phyloP scores from a whole-genome alignment of 2,329 filamentous ascomycete genomes.

The Nemania sp. region DNA sequence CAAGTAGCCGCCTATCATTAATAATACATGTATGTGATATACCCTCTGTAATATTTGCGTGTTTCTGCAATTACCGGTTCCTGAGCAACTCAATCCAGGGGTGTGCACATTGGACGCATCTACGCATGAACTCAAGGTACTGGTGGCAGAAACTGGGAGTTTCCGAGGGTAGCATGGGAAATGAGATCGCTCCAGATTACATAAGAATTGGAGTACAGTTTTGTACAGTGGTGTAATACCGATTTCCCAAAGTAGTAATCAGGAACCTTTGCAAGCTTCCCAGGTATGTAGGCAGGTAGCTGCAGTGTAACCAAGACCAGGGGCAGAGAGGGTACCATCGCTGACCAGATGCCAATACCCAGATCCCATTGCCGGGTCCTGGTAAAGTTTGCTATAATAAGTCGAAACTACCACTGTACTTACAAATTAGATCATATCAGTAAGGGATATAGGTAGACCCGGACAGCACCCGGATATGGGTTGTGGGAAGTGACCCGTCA shows the following conservation, averaged over 20 bases:
- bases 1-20: not conserved
- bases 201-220: conserved; percentile 30
- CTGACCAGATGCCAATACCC: conserved; percentile 15
- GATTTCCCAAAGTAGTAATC: conserved; percentile 37
- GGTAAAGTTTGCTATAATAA: conserved; percentile 25
- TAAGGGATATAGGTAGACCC: conserved; percentile 17
- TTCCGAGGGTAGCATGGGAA: conserved; percentile 21
- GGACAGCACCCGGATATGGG: conserved; percentile 12
- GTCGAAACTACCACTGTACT: conserved; percentile 24
- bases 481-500: conserved; percentile 5
- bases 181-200: conserved; percentile 25
- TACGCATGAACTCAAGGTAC: conserved; percentile 24
- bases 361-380: not conserved
- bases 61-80: conserved; percentile 35
- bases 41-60: not conserved
- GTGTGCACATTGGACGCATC: conserved; percentile 21
- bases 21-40: conserved; percentile 8
- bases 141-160: conserved; percentile 16
- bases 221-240: conserved; percentile 9
- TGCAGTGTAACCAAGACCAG: conserved; percentile 36
- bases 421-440: conserved; percentile 23
- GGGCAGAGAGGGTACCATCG: conserved; percentile 13
- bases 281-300: not conserved
- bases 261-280: conserved; percentile 35
- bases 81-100: conserved; percentile 28